Base-by-base conservation (phyloP, 768 basidiomycete genomes). In the Crucibulum laeve region DNA sequence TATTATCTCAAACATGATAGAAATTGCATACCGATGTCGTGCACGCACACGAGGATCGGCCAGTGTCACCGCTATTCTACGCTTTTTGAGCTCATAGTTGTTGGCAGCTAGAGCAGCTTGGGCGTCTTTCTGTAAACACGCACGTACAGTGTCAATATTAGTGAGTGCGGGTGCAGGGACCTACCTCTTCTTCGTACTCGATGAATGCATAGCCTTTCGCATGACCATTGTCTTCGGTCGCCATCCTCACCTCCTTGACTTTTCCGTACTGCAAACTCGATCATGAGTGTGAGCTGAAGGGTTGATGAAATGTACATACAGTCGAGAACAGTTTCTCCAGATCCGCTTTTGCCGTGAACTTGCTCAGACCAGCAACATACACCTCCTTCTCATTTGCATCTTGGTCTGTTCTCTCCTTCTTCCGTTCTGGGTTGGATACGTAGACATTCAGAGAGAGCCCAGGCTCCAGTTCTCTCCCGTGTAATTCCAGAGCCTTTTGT, bases 151-250 rank as follows among this genome's bases (percentile, higher is more conserved):
- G 18, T 18, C 25, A 8, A 14, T 10, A 15, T 42, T 25, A 28
- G 23, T 19, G 6, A 18, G 19, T 1, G 24, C 8, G 22, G 25
- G 19, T n/a, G n/a, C 18, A 10, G 39, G 4, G 4, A 55, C 74
- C 36, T 47, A 91, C 94, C 70, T 88, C 84, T 15, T 80, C 73
- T 47, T 87, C 84, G 56, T 89, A 98, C 57, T 97, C 93, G 24
- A 98, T 71, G 54, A 98, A 98, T 0, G 89, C 94, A 56, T 90
- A 94, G 1, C 96, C 94, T 58, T 82, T 92, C 23, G 73, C 74
- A 38, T 77, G 70, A 0, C 83, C 84, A 34, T 78, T 74, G 25
- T 84, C 76, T 46, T 92, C 90, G 40, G 77, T 65, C 1, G 81
- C 80, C 58, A 97, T 72, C 43, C 92, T 80, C 30, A 97, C 73